Base-by-base conservation (phyloP, 2,329 filamentous ascomycete genomes). In the Trichocomaceae sp. region DNA sequence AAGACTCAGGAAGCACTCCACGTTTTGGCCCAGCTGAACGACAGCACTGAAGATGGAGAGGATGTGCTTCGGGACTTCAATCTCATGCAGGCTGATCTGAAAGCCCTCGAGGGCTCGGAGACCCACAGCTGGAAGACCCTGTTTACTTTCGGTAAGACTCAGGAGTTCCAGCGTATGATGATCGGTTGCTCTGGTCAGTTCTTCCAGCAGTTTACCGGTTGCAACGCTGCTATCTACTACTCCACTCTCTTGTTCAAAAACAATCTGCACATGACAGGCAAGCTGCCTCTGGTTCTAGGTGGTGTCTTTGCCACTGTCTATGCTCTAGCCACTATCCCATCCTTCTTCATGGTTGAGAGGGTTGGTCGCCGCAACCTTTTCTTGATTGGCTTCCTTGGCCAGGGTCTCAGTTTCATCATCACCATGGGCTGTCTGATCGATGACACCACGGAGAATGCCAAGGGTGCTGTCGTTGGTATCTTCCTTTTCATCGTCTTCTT, bases 21-120 rank as follows among this genome's bases (percentile, higher is more conserved):
- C 15, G 77, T 80, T 17, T 74, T 81, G 33, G 76, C 79, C 12
- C 77, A 77, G 2, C 83, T 5, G 73, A 78, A 48, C 63, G 77
- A 10, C 81, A 87, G 68, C 77, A 80, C 52, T 35, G 35, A 42
- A n/a, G 52, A 54, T 26, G 5, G 13, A 9, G 52, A 54, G 19
- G 52, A 54, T 8, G 47, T 45, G 12, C 52, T 55, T 10, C 29
- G 37, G 5, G 52, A 55, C 29, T 50, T 50, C 13, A 50, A 50
- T 20, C 46, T 55, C 41, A 55, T 50, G 48, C 48, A 50, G 37
- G 48, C 48, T 42, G 48, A 50, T 37, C 37, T 50, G 2, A 62
- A 80, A 84, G 52, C 82, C 86, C 0, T 83, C 87, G n/a, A 72
- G 82, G 20, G 85, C 90, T 62, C 83, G 79, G 1, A 83, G 87